Evolutionary conservation across 2,329 filamentous ascomycete species (phyloP), one percentile per base, ranked within the genome.

Genomic region (Epichloe typhina): DNA sequence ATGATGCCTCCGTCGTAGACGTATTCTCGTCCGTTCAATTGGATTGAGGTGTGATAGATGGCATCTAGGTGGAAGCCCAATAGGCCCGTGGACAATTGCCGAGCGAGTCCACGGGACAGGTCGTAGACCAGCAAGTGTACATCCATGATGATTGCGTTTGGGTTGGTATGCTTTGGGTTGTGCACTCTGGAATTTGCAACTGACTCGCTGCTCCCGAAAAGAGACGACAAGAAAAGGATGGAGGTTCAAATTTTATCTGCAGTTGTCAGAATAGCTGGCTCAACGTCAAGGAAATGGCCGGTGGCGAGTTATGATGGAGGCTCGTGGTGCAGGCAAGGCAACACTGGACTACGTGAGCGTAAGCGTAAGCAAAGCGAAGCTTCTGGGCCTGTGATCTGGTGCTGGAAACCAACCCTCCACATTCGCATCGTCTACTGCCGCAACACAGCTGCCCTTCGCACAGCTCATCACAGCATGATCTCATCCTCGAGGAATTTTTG

Each of bases 1-100:
- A 95, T 86, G 49, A 97, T 84, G 50, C 88, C 88, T 50, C 86
- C 83, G 53, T 95, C 91, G 58, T 90, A 97, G 60, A 91, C 80
- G 66, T 95, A 96, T 68, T 98, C 93, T 47, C 84, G 77, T n/a
- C 83, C 83, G 49, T 82, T 79, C 39, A 97, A 74, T 41, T 95
- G 84, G 50, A 98, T 82, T 0, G 90, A 88, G 0, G 93, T 97
- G 66, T 98, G 93, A 59, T 97, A 97, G 49, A 98, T 81, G 50
- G 93, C 93, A 66, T 97, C 91, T 47, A 96, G 87, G 49, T 77
- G 71, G 56, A 80, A 75, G 15, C 76, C 70, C 9, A 82, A 65
- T 50, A 74, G 57, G 54, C 72, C 66, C 69, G 70, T 65, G 17
- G 76, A 80, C 69, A 80, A 70, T 56, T 79, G 70, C 9, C 72